Evolutionary conservation across 257 asterid species (phyloP).

Genomic region (Salvia hispanica): DNA sequence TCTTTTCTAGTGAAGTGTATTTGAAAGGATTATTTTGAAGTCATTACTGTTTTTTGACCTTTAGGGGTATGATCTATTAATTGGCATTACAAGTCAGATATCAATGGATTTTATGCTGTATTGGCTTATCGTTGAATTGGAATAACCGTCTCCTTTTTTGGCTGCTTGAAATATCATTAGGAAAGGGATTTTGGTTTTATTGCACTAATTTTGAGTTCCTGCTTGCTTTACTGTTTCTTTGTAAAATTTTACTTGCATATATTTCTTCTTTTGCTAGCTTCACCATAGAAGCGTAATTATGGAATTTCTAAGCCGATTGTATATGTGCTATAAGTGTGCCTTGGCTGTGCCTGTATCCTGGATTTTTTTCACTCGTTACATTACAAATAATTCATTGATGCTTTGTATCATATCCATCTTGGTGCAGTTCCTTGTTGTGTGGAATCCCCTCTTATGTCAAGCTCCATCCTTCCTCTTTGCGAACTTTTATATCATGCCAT

Average conservation of each 20-base stretch:
- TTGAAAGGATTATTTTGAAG: conserved; percentile 6
- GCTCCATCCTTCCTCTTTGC: background rate
- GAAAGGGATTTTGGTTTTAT: conserved; percentile 18
- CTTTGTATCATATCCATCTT: conserved; percentile 4
- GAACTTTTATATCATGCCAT: conserved; percentile 5
- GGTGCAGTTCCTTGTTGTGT: background rate
- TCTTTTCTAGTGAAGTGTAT: conserved; percentile 2
- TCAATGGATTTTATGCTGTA: background rate
- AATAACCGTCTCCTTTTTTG: background rate
- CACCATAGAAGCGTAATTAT: background rate
- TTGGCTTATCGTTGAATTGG: conserved; percentile 2
- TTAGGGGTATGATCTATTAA: conserved; percentile 24
- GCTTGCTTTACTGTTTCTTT: background rate
- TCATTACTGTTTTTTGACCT: conserved; percentile 18
- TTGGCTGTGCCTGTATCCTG: background rate
- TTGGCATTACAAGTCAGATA: conserved; percentile 11
- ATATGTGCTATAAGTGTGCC: background rate
- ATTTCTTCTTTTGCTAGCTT: background rate
- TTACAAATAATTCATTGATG: background rate
- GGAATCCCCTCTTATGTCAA: conserved; percentile 7
- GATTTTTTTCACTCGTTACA: background rate
- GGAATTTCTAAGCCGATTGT: conserved; percentile 6
- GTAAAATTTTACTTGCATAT: background rate
- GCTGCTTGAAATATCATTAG: background rate
- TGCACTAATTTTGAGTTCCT: background rate